Evolutionary conservation across 2,329 filamentous ascomycete genomes (phyloP), one percentile per base, ranked within the genome.

Genomic region (Colletotrichum zoysiae): DNA sequence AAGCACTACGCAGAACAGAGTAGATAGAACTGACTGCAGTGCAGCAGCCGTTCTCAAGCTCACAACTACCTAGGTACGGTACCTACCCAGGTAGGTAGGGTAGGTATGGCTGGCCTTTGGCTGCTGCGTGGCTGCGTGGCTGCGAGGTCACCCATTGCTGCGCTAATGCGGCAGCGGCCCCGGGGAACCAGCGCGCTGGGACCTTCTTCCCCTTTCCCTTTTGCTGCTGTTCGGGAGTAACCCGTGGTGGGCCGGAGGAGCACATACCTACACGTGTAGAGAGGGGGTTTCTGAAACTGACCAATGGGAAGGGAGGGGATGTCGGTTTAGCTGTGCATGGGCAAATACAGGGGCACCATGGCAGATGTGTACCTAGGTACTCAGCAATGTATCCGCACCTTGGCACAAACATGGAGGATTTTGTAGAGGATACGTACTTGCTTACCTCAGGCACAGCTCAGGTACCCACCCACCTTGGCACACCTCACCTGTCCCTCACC

Each of bases 121-220:
- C 5, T 40, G 38, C 38, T 18, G 35, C 7, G 35, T 44, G 38
- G 18, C 56, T 42, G n/a, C n/a, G 14, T 65, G 23, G 33, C 44
- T 55, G 40, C 23, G 42, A 46, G 42, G 51, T 44, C 40, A 46
- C 7, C 18, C 18, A 16, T 23, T 8, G 30, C 18, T 46, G 64
- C 65, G 67, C 70, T 72, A 72, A 72, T 72, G 70, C 70, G 61
- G 42, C 66, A 56, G 60, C 68, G 59, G 62, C 68, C 66, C 70
- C 70, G 26, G 66, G 70, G 70, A 70, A 72, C 70, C 70, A 72
- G 64, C 60, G 61, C 70, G 70, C 60, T 65, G 70, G 70, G 70
- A 70, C 69, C 69, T 59, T 53, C 30, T 55, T 66, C n/a, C 62
- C 58, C 26, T 40, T 35, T 40, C 48, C 51, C 33, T 62, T 44